Conservation (phyloP, 2,329 filamentous ascomycete genomes). For the Alternaria ethzedia region DNA sequence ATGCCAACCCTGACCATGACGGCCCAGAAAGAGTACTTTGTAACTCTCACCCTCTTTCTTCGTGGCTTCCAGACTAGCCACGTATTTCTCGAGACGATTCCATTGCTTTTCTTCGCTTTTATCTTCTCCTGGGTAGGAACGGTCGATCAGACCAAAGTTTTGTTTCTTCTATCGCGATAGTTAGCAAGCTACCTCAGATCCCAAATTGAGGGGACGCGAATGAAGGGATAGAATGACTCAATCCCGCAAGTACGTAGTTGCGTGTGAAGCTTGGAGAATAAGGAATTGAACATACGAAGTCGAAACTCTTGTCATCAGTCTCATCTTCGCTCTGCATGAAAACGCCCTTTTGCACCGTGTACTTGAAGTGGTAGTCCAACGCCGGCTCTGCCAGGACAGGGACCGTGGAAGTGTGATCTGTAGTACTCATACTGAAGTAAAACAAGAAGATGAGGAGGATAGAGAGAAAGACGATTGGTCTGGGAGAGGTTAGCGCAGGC, state of each 20-base stretch:
- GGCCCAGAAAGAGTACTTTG: conserved; percentile 72
- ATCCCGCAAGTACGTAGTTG: not conserved
- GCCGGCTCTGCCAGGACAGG: conserved; percentile 6
- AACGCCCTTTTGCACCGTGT: conserved; percentile 65
- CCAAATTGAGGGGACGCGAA: no score
- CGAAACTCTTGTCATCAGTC: conserved; percentile 64
- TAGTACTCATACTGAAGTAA: conserved; percentile 14
- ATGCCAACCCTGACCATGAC: conserved; percentile 72
- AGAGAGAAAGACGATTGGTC: conserved; percentile 22
- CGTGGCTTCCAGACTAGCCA: conserved; percentile 59
- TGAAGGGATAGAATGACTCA: not conserved
- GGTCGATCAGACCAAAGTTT: conserved; percentile 72
- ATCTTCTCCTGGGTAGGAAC: conserved; percentile 59
- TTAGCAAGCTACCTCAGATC: not conserved
- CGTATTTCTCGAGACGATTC: conserved; percentile 66
- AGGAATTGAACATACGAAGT: conserved; percentile 60
- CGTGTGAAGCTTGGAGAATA: not conserved
- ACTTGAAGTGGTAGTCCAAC: conserved; percentile 57
- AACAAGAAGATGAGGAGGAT: conserved; percentile 8
- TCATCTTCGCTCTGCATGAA: conserved; percentile 67
- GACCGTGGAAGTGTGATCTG: not conserved
- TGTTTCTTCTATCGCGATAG: not conserved
- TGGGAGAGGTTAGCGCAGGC: not conserved
- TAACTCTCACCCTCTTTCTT: conserved; percentile 57
- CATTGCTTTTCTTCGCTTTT: conserved; percentile 56